Base-by-base conservation (phyloP, 139 green algal species). In the Chlamydomonas incerta region DNA sequence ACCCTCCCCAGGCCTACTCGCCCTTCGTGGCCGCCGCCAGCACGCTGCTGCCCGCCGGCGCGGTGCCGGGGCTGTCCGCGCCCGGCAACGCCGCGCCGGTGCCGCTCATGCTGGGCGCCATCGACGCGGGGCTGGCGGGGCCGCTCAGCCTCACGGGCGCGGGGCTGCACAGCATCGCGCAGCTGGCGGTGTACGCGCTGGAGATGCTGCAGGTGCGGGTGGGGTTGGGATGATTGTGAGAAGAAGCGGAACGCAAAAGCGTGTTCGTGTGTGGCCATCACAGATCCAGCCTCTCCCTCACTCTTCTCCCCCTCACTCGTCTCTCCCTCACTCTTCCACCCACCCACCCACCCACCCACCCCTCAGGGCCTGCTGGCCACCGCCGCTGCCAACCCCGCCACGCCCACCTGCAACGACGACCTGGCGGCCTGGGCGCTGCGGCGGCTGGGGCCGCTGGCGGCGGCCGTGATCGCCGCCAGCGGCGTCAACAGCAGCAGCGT, bases 121-220 rank as follows among this genome's bases (percentile, higher is more conserved):
- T 85, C 9, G 66, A 68, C 31, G 66, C 79, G n/a, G 65, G 65
- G 31, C 50, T 85, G 15, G 52, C 47, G 8, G 73, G 65, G 35
- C 65, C 65, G 14, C 50, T 85, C 66, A 2, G 47, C 6, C 41
- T 31, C 26, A 85, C 66, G n/a, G 79, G 79, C n/a, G 47, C 66
- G 3, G 79, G 79, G 29, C 33, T 75, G 31, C 63, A 85, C 66
- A 29, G 65, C 6, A 23, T 85, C 10, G 46, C n/a, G 20, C 77
- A 83, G 66, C 47, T 34, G 31, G 47, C 47, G 21, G 2, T 85
- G 13, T 35, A 76, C 47, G 79, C 47, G n/a, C 79, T 85, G 28
- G 79, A 85, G 66, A 29, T 57, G 65, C 47, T 85, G 31, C 47
- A 76, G 65, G 79, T 85, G 46, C 0, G 65, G 21, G n/a, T 29